Base-by-base conservation (phyloP, 129 eudicot species). In the Gnaphalium uliginosum region DNA sequence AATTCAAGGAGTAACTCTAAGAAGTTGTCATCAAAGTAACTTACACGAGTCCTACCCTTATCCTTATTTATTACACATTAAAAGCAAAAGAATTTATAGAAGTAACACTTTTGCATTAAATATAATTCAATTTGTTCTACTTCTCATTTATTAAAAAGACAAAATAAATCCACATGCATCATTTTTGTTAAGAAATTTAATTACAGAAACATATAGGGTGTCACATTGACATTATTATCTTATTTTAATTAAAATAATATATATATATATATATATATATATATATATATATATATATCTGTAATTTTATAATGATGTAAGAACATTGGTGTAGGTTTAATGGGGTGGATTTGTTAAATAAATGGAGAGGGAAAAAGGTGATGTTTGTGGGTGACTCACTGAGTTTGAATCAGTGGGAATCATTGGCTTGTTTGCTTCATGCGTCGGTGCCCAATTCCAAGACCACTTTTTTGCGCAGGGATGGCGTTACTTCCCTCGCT, bases 321-420 rank as follows among this genome's bases (percentile, higher is more conserved):
- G n/a, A n/a, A n/a, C n/a, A n/a, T n/a, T n/a, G n/a, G n/a, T 61
- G 66, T 63, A 91, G 97, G 85, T 93, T 93, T 82, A 35, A 93
- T 87, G 98, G 98, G 62, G 24, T 83, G 79, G 89, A 88, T 56
- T 83, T 93, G 69, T 66, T 88, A 77, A 83, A 59, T 61, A 85
- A 77, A 81, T 88, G 88, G 89, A 88, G 83, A 39, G 98, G 98
- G 75, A 93, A 93, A 86, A 88, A 88, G 83, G 92, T 93, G 56
- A 93, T 93, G 98, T 90, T 93, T 85, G 98, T 90, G 79, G 98
- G 98, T 21, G 98, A 93, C 89, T 94, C 98, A 73, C 89, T 94
- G 98, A 94, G 98, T 84, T 72, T 90, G 74, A 94, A 94, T 72
- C 89, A 85, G 84, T 94, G 91, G 91, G 84, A 88, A 72, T 88